Evolutionary conservation across 164 flowering plant genomes (phyloP).

Genomic region (Saururus chinensis): DNA sequence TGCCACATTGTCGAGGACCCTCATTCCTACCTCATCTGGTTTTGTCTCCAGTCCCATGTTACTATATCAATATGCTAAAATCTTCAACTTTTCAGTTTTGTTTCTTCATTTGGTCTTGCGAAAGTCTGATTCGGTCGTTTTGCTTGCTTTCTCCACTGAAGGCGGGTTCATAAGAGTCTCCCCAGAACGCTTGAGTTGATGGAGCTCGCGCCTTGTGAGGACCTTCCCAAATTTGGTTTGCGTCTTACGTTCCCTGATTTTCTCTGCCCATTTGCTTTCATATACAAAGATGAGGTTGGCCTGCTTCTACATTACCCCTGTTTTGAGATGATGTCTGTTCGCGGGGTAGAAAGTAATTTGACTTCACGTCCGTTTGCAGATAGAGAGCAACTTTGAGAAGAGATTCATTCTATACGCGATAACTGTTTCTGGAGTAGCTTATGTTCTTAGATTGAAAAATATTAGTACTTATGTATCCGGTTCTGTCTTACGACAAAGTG

Average conservation of each 20-base stretch:
- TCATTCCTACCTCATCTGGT: conserved; percentile 50
- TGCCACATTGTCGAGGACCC: conserved; percentile 34
- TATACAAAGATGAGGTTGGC: conserved; percentile 48
- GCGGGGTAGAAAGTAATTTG: no score
- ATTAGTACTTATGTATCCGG: conserved; percentile 30
- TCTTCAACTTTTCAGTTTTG: no score
- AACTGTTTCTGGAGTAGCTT: conserved; percentile 60
- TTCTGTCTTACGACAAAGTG: conserved; percentile 30
- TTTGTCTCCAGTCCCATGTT: background rate
- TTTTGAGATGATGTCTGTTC: background rate
- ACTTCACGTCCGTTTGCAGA: conserved; percentile 15
- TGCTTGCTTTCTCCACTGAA: background rate
- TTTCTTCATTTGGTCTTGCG: background rate
- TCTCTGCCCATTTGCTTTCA: conserved; percentile 54
- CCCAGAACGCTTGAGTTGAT: conserved; percentile 49
- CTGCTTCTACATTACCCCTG: background rate
- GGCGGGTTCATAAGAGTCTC: conserved; percentile 47
- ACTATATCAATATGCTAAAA: no score
- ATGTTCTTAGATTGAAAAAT: conserved; percentile 31
- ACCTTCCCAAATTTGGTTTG: conserved; percentile 39
- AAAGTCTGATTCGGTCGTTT: background rate
- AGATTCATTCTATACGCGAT: conserved; percentile 42
- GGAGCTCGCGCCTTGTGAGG: conserved; percentile 35
- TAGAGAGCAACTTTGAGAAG: conserved; percentile 2
- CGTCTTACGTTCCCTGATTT: conserved; percentile 50